Conservation (phyloP, 2,329 filamentous ascomycete species). For the Aureobasidium sp. region DNA sequence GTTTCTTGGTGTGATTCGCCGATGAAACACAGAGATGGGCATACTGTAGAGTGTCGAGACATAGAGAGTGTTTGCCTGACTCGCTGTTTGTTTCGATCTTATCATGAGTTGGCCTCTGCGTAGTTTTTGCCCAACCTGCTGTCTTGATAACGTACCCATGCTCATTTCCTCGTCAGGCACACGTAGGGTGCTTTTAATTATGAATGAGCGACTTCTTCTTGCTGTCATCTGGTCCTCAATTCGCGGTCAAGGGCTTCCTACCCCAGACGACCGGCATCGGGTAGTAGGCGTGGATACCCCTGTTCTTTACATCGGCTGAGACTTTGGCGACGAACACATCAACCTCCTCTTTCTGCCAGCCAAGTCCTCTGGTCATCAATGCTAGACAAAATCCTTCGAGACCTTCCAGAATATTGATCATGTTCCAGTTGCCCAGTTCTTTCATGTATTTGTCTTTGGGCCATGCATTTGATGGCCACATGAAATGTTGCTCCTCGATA, state of each 20-base stretch:
- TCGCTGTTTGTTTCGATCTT: background rate
- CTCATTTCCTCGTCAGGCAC: background rate
- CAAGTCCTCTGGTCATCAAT: constrained; percentile 32
- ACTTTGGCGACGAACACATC: constrained; percentile 32
- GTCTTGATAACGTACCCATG: background rate
- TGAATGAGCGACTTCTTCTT: background rate
- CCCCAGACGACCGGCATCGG: constrained; percentile 29
- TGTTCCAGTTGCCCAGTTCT: constrained; percentile 39
- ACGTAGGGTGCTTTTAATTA: background rate
- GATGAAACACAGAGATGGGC: background rate
- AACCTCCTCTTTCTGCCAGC: constrained; percentile 36
- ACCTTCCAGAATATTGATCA: constrained; percentile 33
- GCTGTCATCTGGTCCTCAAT: background rate
- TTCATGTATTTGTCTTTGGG: constrained; percentile 41
- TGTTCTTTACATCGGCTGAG: constrained; percentile 25
- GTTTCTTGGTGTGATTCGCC: background rate
- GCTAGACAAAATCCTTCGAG: constrained; percentile 35
- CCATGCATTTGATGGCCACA: constrained; percentile 38
- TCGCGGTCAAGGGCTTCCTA: constrained; percentile 20
- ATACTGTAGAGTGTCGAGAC: background rate
- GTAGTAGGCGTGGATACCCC: constrained; percentile 29
- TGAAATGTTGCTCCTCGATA: constrained; percentile 30
- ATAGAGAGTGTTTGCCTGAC: constrained; percentile 1
- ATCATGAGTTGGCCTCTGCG: background rate
- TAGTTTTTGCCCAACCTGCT: background rate